Percentiles rank a stretch among this genome's conserved stretches.
phyloP scores from a whole-genome alignment of 176 grass and related monocot genomes.

The Lolium perenne region DNA sequence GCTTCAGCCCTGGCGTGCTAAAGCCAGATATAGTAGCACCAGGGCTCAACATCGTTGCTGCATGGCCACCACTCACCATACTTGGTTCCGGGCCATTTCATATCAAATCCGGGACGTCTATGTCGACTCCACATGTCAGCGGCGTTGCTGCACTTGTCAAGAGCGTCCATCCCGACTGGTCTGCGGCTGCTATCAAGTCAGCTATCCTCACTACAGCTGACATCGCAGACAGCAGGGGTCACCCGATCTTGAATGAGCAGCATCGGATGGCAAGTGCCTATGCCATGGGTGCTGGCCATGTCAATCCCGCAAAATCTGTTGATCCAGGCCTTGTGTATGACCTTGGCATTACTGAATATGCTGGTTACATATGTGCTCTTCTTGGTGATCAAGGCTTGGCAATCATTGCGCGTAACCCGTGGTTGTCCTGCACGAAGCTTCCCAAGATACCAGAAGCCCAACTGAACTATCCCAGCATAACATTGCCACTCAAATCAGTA shows the following conservation, averaged over 20 bases:
- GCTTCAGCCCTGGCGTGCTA: not conserved
- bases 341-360: no score
- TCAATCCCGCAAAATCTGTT: no score
- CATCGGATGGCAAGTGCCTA: not conserved
- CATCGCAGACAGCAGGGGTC: not conserved
- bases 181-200: conserved; percentile 9
- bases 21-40: conserved; percentile 21
- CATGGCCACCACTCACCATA: not conserved
- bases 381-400: no score
- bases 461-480: no score
- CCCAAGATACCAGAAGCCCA: no score
- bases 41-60: conserved; percentile 11
- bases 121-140: conserved; percentile 8
- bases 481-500: no score
- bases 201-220: not conserved
- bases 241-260: not conserved
- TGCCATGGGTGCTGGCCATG: conserved; percentile 15
- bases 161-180: not conserved
- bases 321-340: no score
- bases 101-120: not conserved
- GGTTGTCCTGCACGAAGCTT: no score
- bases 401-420: no score
- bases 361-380: no score
- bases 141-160: not conserved
- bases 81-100: not conserved